Base-by-base conservation (phyloP, 192 early-diverging fungal genomes). In the Mortierella hygrophila region DNA sequence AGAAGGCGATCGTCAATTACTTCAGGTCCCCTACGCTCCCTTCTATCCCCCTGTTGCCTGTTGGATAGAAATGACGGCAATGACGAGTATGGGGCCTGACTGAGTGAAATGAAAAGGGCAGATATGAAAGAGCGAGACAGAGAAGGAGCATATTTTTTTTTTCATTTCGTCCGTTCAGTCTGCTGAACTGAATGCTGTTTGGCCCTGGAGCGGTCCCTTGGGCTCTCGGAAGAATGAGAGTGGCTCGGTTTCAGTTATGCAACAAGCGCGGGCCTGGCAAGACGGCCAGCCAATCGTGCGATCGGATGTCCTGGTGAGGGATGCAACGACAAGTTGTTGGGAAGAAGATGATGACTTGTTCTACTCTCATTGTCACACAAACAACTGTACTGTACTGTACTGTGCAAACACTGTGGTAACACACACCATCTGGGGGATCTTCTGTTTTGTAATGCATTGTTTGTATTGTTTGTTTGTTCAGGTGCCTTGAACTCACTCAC, bases 211-310 rank as follows among this genome's bases (percentile, higher is more conserved):
- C 8, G 55, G 60, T 65, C 60, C 29, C 60, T 65, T 65, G 60
- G 60, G 60, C 60, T 65, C 60, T 32, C 1, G 26, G 29, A 32
- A 10, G 26, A 4, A 65, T 11, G 13, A 65, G 60, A 65, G 2
- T 65, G 60, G 60, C 60, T 29, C 11, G n/a, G 60, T 65, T 65
- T 65, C 60, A 32, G 29, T 65, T 65, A 65, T 65, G 60, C 60
- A 65, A 65, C 2, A 26, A 65, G 60, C 29, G 60, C 60, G 60
- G 60, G 60, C 60, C 60, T 65, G 60, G 60, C 60, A 65, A 15
- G 60, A 65, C 60, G 26, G 60, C 26, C 29, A 65, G 60, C 60
- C 60, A 65, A 65, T 32, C 60, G 60, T 10, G 11, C 9, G 11
- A 32, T 65, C n/a, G 60, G 21, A 7, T 57, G 55, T 57, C 55